These are phyloP conservation scores for Prunella vulgaris DNA, from an alignment of 257 asterid genomes.

Conservation along the genomic window DNA sequence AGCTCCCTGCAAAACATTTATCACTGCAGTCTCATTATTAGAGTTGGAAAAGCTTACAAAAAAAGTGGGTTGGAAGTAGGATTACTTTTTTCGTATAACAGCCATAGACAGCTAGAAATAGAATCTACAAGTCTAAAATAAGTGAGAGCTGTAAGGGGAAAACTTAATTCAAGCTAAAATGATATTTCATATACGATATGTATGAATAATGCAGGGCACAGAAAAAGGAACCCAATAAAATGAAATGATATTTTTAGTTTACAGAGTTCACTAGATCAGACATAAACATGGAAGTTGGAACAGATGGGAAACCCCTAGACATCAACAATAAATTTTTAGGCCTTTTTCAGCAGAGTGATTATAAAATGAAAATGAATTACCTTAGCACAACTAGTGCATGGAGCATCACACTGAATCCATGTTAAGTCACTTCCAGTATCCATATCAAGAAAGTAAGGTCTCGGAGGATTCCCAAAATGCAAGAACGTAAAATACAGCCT, in stretches of 20 bases:
- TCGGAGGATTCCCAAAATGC: constrained; percentile 72
- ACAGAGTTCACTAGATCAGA: neutral
- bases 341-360: neutral
- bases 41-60: neutral
- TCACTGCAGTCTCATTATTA: constrained; percentile 2
- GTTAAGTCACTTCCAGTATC: constrained; percentile 85
- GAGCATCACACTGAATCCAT: constrained; percentile 92
- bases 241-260: neutral
- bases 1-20: constrained; percentile 53
- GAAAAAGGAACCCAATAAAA: neutral
- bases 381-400: constrained; percentile 79
- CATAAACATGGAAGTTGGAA: neutral
- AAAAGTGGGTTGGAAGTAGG: neutral
- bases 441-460: constrained; percentile 67
- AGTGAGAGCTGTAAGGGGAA: neutral
- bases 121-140: neutral
- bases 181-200: neutral
- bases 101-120: neutral
- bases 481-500: constrained; percentile 59
- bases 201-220: neutral
- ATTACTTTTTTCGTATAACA: constrained; percentile 3
- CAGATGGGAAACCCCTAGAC: neutral
- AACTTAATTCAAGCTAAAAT: neutral
- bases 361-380: constrained; percentile 23
- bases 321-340: neutral